phyloP scores from a whole-genome alignment of 345 rosid genomes.

The Heritiera littoralis region DNA sequence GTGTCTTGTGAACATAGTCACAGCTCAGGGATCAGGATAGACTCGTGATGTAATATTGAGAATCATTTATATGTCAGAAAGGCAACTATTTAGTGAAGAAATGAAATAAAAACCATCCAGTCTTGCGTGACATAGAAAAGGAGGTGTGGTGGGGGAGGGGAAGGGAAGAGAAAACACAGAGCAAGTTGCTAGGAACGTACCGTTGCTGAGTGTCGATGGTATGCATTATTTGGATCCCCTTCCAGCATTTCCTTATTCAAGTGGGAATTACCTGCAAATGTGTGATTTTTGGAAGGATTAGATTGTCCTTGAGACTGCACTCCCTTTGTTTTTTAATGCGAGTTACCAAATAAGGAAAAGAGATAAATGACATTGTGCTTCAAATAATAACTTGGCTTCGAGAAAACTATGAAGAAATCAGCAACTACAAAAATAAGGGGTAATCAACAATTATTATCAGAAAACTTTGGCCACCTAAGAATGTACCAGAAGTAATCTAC shows the following conservation, averaged over 20 bases:
- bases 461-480: not conserved
- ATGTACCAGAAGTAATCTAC: not conserved
- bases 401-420: not conserved
- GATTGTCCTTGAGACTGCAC: not conserved
- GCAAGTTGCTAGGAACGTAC: constrained; percentile 36
- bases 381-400: not conserved
- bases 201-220: constrained; percentile 42
- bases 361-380: not conserved
- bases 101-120: not conserved
- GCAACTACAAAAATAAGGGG: not conserved
- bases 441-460: not conserved
- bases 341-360: not conserved
- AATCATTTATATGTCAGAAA: not conserved
- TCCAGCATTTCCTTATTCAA: constrained; percentile 37
- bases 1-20: not conserved
- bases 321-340: not conserved
- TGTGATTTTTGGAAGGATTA: constrained; percentile 21
- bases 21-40: not conserved
- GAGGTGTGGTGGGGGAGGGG: not conserved
- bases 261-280: constrained; percentile 52
- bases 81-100: not conserved
- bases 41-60: not conserved
- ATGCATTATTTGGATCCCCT: constrained; percentile 38
- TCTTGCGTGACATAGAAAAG: not conserved
- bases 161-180: not conserved